These are phyloP conservation scores for Aspergillus fumigatiaffinis DNA, from an alignment of 2,329 filamentous ascomycete species.

Conservation along the genomic window DNA sequence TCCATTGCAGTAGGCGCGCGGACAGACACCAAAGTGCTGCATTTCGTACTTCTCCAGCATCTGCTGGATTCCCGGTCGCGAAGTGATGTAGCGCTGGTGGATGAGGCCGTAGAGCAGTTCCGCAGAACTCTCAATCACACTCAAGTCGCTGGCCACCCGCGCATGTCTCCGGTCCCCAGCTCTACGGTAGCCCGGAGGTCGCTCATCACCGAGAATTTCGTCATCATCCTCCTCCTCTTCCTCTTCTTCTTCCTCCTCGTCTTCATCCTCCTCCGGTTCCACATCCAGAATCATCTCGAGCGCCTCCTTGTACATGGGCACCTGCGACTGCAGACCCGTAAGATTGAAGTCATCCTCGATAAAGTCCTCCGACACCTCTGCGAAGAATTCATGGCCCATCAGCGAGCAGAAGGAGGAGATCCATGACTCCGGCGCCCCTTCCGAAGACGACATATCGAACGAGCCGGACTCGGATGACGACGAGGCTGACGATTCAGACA, in stretches of 20 bases:
- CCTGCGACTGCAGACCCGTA: constrained; percentile 89
- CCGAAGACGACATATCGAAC: constrained; percentile 44
- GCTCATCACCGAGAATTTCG: constrained; percentile 59
- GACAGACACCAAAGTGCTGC: constrained; percentile 91
- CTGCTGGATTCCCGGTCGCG: constrained; percentile 90
- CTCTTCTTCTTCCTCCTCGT: constrained; percentile 62
- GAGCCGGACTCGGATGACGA: constrained; percentile 36
- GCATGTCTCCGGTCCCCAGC: constrained; percentile 70
- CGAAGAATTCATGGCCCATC: constrained; percentile 97
- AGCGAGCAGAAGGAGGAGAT: constrained; percentile 96
- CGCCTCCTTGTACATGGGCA: constrained; percentile 98
- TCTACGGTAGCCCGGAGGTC: constrained; percentile 41
- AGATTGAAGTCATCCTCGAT: constrained; percentile 99
- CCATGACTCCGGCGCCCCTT: constrained; percentile 75
- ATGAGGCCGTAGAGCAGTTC: constrained; percentile 97
- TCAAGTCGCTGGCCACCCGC: constrained; percentile 86
- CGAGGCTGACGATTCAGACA: constrained; percentile 41
- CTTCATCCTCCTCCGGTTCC: constrained; percentile 81
- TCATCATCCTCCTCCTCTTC: constrained; percentile 70
- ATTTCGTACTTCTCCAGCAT: constrained; percentile 99
- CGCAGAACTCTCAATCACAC: constrained; percentile 94
- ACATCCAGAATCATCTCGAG: constrained; percentile 99
- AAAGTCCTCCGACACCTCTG: constrained; percentile 97
- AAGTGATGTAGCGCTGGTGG: constrained; percentile 97
- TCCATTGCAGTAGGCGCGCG: constrained; percentile 87